These are phyloP conservation scores for Fusarium fujikuroi DNA, from an alignment of 2,329 filamentous ascomycete species.

Conservation along the genomic window DNA sequence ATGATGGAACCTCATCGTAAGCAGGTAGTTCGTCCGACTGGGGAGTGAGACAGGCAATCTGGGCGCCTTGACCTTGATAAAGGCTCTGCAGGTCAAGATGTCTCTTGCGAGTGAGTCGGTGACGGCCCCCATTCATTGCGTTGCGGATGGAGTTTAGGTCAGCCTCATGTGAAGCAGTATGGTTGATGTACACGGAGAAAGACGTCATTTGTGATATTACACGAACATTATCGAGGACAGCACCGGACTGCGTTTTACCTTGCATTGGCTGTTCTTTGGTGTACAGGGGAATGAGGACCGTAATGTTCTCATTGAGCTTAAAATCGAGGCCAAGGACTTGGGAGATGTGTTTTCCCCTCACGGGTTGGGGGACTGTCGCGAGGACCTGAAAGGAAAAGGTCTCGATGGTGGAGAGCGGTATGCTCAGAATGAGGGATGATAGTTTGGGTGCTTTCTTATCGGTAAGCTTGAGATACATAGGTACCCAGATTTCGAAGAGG, in stretches of 20 bases:
- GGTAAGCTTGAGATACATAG: not conserved
- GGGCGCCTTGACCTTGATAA: not conserved
- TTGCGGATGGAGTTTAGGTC: not conserved
- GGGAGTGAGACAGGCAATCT: accelerated
- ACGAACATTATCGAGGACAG: not conserved
- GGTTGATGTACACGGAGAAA: not conserved
- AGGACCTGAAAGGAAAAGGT: accelerated
- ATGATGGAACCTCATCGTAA: not conserved
- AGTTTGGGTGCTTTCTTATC: not conserved
- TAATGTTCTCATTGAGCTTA: not conserved
- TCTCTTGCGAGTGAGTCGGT: not conserved
- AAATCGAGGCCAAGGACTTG: not conserved
- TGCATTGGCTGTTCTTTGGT: not conserved
- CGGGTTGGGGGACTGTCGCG: not conserved
- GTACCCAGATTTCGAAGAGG: not conserved
- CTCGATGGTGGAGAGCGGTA: not conserved
- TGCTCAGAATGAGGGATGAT: not conserved
- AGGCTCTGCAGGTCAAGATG: not conserved
- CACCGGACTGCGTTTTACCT: accelerated
- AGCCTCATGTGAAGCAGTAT: not conserved
- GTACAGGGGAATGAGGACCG: not conserved
- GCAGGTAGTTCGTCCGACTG: accelerated
- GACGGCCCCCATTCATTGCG: accelerated
- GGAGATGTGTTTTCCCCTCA: not conserved
- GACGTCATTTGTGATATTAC: not conserved